Percentiles rank a stretch among this genome's conserved stretches.
Conservation (phyloP, 2,329 filamentous ascomycete species). For the Fusarium drepaniforme region DNA sequence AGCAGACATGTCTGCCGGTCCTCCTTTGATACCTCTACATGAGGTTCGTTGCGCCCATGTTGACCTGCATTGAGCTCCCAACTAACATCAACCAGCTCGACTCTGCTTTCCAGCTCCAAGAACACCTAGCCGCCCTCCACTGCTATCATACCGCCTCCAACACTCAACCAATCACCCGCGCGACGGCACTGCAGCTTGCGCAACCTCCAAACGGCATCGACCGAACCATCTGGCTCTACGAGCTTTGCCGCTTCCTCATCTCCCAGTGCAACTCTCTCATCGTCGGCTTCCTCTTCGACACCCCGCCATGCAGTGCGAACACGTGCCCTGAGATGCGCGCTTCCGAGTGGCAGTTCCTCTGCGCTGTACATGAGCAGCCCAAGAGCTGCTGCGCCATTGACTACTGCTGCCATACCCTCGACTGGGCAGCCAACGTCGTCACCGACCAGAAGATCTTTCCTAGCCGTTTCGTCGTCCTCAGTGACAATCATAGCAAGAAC, state of each 20-base stretch:
- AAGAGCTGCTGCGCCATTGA: slow-evolving; percentile 99
- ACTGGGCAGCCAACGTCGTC: slow-evolving; percentile 96
- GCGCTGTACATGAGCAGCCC: slow-evolving; percentile 95
- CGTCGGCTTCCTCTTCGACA: slow-evolving; percentile 91
- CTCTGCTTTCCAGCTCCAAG: slow-evolving; percentile 96
- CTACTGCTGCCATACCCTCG: slow-evolving; percentile 98
- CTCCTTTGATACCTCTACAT: slow-evolving; percentile 85
- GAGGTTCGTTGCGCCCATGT: slow-evolving; percentile 69
- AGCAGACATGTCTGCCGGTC: slow-evolving; percentile 92
- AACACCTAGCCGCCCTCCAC: slow-evolving; percentile 94
- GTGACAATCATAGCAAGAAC: slow-evolving; percentile 69
- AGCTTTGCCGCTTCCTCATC: slow-evolving; percentile 95
- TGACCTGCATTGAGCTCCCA: background rate
- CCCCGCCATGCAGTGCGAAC: slow-evolving; percentile 85
- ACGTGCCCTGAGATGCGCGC: slow-evolving; percentile 99
- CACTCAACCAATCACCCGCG: slow-evolving; percentile 79
- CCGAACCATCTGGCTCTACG: slow-evolving; percentile 94
- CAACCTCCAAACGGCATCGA: slow-evolving; percentile 86
- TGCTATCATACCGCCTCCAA: slow-evolving; percentile 79
- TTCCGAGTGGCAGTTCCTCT: slow-evolving; percentile 98
- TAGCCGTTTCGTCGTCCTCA: slow-evolving; percentile 76
- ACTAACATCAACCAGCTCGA: slow-evolving; percentile 75
- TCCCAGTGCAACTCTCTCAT: slow-evolving; percentile 95
- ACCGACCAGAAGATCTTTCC: slow-evolving; percentile 97
- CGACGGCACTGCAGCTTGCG: slow-evolving; percentile 81